Evolutionary conservation across 1,139 yeast genomes (phyloP), one percentile per base, ranked within the genome.

Genomic region (Taiozyma sp.): DNA sequence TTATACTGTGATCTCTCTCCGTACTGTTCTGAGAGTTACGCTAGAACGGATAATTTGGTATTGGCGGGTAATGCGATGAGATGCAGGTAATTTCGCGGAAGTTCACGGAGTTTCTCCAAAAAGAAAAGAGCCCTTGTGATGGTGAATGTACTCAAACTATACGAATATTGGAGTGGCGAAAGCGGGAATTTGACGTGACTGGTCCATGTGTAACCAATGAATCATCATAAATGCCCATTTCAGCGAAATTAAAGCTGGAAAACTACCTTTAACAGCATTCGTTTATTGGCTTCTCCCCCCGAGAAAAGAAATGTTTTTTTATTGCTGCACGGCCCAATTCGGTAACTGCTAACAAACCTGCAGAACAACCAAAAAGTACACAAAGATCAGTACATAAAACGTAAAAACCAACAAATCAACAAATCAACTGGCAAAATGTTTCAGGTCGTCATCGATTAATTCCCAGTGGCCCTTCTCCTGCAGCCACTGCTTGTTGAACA

Each of bases 401-500:
- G 19, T 19, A 19, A 19, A 19, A 19, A 19, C 19, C 19, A 19
- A 19, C 19, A 19, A 19, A 19, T 19, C 11, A 11, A 11, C 3
- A 32, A 32, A 14, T 37, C 24, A 37, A 10, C 29, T 46, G 4
- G 58, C 56, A 24, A 56, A 53, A 32, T 57, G 53, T 40, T 52
- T 76, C 63, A 88, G 76, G 56, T 84, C 75, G 21, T 79, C 79
- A 6, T 97, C 96, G 53, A 90, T 75, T 19, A 76, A 78, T 35
- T 79, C 78, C 62, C 72, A 81, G 52, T 90, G 74, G 32, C 77
- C 79, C 73, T 89, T 89, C 41, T 79, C 71, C 61, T 84, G 73
- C 52, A 90, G 76, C 96, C 96, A 90, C 50, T 72, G 71, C 65
- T 79, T 77, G 57, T 90, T 82, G 68, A 90, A 90, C 48, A 89